A percentile compares a stretch with the other conserved stretches of the same genome.
phyloP scores from a whole-genome alignment of 1,284 basidiomycete genomes.

The Rhodofomes roseus region DNA sequence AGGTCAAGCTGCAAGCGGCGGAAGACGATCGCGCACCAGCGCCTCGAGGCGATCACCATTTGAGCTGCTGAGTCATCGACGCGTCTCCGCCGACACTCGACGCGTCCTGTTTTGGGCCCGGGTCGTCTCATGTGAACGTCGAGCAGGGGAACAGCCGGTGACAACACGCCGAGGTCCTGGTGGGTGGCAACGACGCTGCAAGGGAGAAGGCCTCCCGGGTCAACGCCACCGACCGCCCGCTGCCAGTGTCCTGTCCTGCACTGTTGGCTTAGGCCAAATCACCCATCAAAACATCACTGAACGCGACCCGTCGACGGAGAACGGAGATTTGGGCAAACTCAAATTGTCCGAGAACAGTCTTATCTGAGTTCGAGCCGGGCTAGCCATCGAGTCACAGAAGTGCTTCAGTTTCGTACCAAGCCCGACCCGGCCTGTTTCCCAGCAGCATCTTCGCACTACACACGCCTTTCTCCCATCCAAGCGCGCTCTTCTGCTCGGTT shows the following conservation, averaged over 20 bases:
- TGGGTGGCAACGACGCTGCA: too few relatives aligned
- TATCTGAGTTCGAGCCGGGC: not conserved
- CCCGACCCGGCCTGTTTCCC: slow-evolving; percentile 2
- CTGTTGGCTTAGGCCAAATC: not conserved
- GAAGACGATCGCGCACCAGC: not conserved
- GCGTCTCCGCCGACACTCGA: not conserved
- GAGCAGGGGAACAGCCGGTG: not conserved
- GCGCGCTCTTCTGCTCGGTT: not conserved
- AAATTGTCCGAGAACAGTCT: not conserved
- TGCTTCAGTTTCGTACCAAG: not conserved
- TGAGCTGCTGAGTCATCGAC: slow-evolving; percentile 1
- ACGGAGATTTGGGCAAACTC: not conserved
- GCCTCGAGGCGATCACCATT: not conserved
- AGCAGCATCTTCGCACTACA: slow-evolving; percentile 1
- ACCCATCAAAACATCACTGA: not conserved
- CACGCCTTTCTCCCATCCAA: slow-evolving; percentile 6
- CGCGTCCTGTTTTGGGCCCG: not conserved
- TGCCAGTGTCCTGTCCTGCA: not conserved
- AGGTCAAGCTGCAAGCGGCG: not conserved
- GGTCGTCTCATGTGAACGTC: not conserved
- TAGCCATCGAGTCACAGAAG: not conserved
- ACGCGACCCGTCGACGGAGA: not conserved
- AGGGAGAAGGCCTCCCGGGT: not conserved
- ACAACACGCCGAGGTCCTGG: too few relatives aligned
- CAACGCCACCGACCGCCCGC: not conserved